These are phyloP conservation scores for Fusarium incarnatum DNA, from an alignment of 2,329 filamentous ascomycete genomes.

Conservation along the genomic window DNA sequence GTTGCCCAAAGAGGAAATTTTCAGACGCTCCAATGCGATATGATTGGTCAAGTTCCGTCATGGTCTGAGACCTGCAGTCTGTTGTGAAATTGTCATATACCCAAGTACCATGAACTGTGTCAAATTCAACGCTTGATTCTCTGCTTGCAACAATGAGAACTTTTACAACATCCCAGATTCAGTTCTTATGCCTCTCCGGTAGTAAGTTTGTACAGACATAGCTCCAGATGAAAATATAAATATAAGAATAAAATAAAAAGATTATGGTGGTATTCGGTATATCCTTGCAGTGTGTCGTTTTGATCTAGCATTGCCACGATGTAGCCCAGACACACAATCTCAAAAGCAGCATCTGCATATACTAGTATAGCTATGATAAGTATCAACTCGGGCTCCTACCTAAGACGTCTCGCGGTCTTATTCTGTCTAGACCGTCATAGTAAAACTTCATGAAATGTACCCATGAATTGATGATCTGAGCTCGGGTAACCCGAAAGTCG, in stretches of 20 bases:
- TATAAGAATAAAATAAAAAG: too few relatives aligned
- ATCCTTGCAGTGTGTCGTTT: neutral
- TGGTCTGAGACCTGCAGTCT: neutral
- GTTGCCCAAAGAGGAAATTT: conserved; percentile 25
- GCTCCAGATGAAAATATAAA: neutral
- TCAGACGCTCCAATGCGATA: neutral
- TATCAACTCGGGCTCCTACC: neutral
- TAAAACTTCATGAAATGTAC: neutral
- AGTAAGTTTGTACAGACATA: neutral
- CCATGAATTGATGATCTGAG: conserved; percentile 10
- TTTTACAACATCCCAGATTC: neutral
- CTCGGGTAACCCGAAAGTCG: conserved; percentile 7
- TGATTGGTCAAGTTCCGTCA: conserved; percentile 15
- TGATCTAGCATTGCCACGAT: conserved; percentile 1
- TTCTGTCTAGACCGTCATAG: neutral
- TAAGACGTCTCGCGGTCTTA: neutral
- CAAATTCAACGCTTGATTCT: neutral
- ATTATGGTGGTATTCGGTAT: neutral
- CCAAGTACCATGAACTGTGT: neutral
- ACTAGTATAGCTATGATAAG: neutral
- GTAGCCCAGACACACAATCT: neutral
- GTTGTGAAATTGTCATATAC: too few relatives aligned
- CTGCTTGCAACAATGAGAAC: neutral
- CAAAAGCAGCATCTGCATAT: neutral
- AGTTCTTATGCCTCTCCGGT: neutral